Conservation (phyloP, 495 filamentous ascomycete species). For the Penicillium atrosanguineum region DNA sequence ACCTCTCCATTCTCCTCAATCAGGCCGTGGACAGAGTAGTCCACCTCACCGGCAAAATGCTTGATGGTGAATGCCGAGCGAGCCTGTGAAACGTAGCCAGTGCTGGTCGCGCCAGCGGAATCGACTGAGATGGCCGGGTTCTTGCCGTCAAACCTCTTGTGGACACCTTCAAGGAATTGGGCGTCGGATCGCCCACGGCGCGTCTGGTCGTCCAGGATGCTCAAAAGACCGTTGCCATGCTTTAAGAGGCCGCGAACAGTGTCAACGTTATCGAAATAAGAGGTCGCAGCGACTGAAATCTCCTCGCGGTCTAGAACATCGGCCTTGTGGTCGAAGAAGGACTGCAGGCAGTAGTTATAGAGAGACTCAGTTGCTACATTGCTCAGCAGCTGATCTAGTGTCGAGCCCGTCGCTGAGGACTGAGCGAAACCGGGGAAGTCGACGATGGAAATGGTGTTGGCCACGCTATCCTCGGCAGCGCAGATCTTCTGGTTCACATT, state of each 20-base stretch:
- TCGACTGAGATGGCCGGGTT: slow-evolving; percentile 84
- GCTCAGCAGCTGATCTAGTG: slow-evolving; percentile 88
- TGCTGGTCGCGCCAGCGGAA: slow-evolving; percentile 63
- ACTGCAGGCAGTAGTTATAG: slow-evolving; percentile 90
- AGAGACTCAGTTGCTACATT: slow-evolving; percentile 90
- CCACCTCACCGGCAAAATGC: slow-evolving; percentile 96
- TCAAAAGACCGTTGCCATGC: slow-evolving; percentile 84
- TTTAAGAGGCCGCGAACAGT: slow-evolving; percentile 88
- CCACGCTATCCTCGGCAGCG: slow-evolving; percentile 81
- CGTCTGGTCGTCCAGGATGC: slow-evolving; percentile 94
- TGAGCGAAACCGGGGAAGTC: slow-evolving; percentile 96
- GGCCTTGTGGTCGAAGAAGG: slow-evolving; percentile 90
- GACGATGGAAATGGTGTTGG: slow-evolving; percentile 90
- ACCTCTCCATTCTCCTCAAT: slow-evolving; percentile 95
- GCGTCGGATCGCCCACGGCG: slow-evolving; percentile 81
- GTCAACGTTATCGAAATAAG: slow-evolving; percentile 96
- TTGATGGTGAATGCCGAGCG: slow-evolving; percentile 82
- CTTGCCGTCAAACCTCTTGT: slow-evolving; percentile 90
- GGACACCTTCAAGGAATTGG: slow-evolving; percentile 85
- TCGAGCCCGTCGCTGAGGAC: slow-evolving; percentile 73
- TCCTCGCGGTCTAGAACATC: slow-evolving; percentile 92
- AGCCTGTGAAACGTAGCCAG: slow-evolving; percentile 73
- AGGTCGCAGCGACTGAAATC: slow-evolving; percentile 80
- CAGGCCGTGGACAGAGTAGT: slow-evolving; percentile 81
- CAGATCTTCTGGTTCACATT: slow-evolving; percentile 87